phyloP scores from a whole-genome alignment of 257 asterid genomes.

The Przewalskia tangutica region DNA sequence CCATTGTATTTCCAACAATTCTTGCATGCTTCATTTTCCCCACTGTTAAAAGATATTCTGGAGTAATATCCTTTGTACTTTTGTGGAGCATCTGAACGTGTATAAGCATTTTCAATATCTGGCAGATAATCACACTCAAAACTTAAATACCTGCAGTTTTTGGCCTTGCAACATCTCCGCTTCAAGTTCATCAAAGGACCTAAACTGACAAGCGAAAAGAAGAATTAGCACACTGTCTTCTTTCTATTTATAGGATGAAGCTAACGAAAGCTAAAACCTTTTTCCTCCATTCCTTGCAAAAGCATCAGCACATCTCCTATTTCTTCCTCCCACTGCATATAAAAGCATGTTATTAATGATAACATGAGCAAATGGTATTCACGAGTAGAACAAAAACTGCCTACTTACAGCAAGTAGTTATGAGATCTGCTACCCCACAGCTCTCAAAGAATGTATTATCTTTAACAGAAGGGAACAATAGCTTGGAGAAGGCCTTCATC shows the following conservation, averaged over 20 bases:
- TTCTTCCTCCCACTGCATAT: conserved; percentile 81
- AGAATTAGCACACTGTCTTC: neutral
- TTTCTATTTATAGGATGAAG: neutral
- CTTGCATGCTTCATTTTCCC: neutral
- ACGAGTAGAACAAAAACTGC: neutral
- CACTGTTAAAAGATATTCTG: neutral
- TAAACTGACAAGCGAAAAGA: neutral
- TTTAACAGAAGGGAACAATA: conserved; percentile 73
- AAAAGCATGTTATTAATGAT: neutral
- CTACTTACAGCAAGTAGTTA: conserved; percentile 86
- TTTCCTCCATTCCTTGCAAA: conserved; percentile 80
- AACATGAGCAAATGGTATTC: neutral
- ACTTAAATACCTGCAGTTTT: conserved; percentile 56
- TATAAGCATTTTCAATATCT: neutral
- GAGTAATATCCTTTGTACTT: neutral
- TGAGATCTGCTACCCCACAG: conserved; percentile 91
- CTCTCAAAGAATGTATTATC: conserved; percentile 92
- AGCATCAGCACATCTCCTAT: conserved; percentile 89
- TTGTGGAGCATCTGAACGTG: neutral
- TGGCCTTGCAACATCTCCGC: conserved; percentile 93
- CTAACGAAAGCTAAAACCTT: conserved; percentile 20
- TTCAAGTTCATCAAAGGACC: conserved; percentile 84
- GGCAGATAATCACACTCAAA: neutral
- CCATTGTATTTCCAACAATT: too few relatives aligned
- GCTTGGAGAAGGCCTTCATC: conserved; percentile 87